These are phyloP conservation scores for Penicillium lagena DNA, from an alignment of 495 filamentous ascomycete genomes.

Conservation along the genomic window DNA sequence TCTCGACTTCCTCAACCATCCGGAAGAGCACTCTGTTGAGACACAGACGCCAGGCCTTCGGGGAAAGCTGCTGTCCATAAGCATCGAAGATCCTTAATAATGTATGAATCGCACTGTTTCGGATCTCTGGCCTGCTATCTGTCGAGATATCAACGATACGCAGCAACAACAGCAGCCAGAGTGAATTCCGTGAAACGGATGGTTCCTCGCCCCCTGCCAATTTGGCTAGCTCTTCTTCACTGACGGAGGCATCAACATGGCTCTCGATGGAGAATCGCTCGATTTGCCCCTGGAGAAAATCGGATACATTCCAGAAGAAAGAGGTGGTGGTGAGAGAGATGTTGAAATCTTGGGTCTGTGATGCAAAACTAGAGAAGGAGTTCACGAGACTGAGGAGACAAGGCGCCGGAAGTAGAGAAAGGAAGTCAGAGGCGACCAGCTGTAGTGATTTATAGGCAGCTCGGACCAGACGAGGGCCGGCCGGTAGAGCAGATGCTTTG, in stretches of 20 bases:
- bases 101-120: slow-evolving; percentile 88
- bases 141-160: slow-evolving; percentile 70
- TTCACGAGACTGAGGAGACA: slow-evolving; percentile 82
- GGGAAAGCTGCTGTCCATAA: slow-evolving; percentile 72
- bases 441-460: slow-evolving; percentile 84
- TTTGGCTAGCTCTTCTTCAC: slow-evolving; percentile 29
- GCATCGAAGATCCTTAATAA: slow-evolving; percentile 88
- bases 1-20: slow-evolving; percentile 52
- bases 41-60: slow-evolving; percentile 78
- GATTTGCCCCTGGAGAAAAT: slow-evolving; percentile 59
- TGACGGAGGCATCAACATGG: slow-evolving; percentile 30
- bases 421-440: slow-evolving; percentile 90
- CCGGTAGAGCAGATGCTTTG: slow-evolving; percentile 32
- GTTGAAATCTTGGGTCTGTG: slow-evolving; percentile 86
- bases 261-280: slow-evolving; percentile 39
- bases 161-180: slow-evolving; percentile 83
- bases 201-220: slow-evolving; percentile 30
- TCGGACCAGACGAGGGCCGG: slow-evolving; percentile 68
- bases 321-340: slow-evolving; percentile 91
- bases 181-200: slow-evolving; percentile 42
- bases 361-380: slow-evolving; percentile 79
- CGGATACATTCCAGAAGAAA: slow-evolving; percentile 91
- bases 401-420: slow-evolving; percentile 67
- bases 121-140: slow-evolving; percentile 74
- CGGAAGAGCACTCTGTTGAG: slow-evolving; percentile 72